Evolutionary conservation across 176 grass and related monocot genomes (phyloP).

Genomic region (Musa schizocarpa): DNA sequence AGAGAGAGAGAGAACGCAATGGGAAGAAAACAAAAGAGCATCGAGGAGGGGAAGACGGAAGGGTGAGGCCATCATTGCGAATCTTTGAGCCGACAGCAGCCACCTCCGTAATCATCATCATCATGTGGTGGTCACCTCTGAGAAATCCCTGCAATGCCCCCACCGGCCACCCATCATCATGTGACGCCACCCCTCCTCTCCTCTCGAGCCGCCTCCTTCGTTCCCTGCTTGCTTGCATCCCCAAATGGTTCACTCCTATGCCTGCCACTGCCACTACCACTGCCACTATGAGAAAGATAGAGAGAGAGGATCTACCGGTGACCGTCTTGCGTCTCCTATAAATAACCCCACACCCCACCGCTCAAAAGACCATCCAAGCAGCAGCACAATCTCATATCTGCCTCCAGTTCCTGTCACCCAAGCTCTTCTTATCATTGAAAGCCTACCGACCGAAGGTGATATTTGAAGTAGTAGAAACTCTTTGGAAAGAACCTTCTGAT

Average conservation of each 20-base stretch:
- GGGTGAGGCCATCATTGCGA: slow-evolving; percentile 82
- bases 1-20: neutral
- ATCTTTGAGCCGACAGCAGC: slow-evolving; percentile 82
- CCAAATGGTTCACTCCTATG: slow-evolving; percentile 18
- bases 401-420: neutral
- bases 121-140: slow-evolving; percentile 1
- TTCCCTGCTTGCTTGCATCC: slow-evolving; percentile 8
- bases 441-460: neutral
- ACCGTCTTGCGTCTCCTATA: slow-evolving; percentile 5
- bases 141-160: neutral
- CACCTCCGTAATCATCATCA: slow-evolving; percentile 36
- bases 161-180: slow-evolving; percentile 33
- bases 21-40: slow-evolving; percentile 39
- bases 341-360: slow-evolving; percentile 17
- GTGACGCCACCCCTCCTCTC: slow-evolving; percentile 37
- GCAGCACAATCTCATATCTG: neutral
- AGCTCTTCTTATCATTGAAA: too few relatives aligned
- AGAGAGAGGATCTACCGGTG: neutral
- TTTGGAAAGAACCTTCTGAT: too few relatives aligned
- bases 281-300: too few relatives aligned
- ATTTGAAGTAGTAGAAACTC: neutral
- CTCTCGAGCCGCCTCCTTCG: neutral
- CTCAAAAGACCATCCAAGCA: neutral
- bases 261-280: neutral
- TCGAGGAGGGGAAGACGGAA: slow-evolving; percentile 25